phyloP scores from a whole-genome alignment of 306 rosid species.

The Hippophae rhamnoides region DNA sequence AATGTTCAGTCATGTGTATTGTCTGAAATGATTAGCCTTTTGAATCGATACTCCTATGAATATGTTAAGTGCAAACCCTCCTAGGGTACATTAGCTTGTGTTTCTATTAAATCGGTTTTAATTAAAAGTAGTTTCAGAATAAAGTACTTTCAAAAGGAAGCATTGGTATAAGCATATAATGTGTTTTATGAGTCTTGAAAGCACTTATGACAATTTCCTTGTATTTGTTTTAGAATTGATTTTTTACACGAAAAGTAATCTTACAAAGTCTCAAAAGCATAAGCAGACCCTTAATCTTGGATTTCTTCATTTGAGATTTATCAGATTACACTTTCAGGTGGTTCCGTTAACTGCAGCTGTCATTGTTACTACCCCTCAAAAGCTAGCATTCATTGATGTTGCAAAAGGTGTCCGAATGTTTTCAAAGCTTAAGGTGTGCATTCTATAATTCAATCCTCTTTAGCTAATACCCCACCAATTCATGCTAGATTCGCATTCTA shows the following conservation, averaged over 20 bases:
- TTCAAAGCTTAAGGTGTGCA: conserved; percentile 86
- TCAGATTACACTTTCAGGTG: conserved; percentile 43
- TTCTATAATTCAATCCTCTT: conserved; percentile 12
- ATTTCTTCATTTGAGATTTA: conserved; percentile 21
- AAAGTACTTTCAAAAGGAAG: no score
- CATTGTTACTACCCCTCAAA: conserved; percentile 96
- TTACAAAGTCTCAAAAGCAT: no score
- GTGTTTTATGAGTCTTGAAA: no score
- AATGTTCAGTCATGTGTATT: not conserved
- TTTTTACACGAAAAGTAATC: no score
- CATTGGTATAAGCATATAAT: no score
- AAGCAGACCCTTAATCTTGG: not conserved
- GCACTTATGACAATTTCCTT: no score
- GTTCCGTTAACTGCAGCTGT: conserved; percentile 94
- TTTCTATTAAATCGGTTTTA: no score
- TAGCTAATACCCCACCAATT: not conserved
- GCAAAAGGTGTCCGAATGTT: conserved; percentile 99
- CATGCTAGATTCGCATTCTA: no score
- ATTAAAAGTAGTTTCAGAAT: no score
- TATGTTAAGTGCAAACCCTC: not conserved
- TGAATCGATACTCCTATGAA: not conserved
- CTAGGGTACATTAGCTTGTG: no score
- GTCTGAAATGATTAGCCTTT: not conserved
- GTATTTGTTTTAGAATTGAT: no score
- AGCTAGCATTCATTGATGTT: conserved; percentile 92